Base-by-base conservation (phyloP, 495 filamentous ascomycete genomes). In the Parathielavia appendiculata region DNA sequence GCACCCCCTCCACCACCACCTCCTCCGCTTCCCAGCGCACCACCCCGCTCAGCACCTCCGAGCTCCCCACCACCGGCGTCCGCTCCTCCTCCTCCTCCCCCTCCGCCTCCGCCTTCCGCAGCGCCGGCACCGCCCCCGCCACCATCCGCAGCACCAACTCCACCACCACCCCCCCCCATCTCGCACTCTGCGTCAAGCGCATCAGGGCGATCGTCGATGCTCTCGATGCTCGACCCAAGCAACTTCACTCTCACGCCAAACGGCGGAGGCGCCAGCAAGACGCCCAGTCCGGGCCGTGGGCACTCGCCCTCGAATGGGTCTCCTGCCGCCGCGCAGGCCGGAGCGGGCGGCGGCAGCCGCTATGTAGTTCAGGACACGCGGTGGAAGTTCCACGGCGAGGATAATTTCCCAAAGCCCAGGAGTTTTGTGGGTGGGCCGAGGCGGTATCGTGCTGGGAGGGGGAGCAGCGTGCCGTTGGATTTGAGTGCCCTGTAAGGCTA, bases 391-490 rank as follows among this genome's bases (percentile, higher is more conserved):
- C 84, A 90, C 63, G 78, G 83, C 34, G 92, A 97, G 56, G 82
- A 81, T 36, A 79, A 89, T 60, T 76, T 98, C 19, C 91, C 93
- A 2, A 92, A 89, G 65, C 92, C 93, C 44, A 79, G 92, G 57
- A 82, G 84, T 3, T 97, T 93, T 66, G 69, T 76, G 9, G 88
- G 89, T 4, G 83, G 78, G 32, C 70, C 75, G 36, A 89, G 88
- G 67, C 81, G 83, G 63, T 98, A 98, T 73, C 79, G 92, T 41
- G 93, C 92, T 26, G 93, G 93, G 10, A 81, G 92, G 68, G 92
- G 90, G 22, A 96, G 90, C 73, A 96, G 88, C 76, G 91, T 98
- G 41, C 93, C 93, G 41, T 78, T 97, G 66, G 89, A 98, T 76
- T 73, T 98, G 67, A 81, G 76, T 58, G 69, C 69, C 12, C 63